A percentile compares a stretch with the other conserved stretches of the same genome.
phyloP scores from a whole-genome alignment of 1,284 basidiomycete genomes.

The Wallemia mellicola region DNA sequence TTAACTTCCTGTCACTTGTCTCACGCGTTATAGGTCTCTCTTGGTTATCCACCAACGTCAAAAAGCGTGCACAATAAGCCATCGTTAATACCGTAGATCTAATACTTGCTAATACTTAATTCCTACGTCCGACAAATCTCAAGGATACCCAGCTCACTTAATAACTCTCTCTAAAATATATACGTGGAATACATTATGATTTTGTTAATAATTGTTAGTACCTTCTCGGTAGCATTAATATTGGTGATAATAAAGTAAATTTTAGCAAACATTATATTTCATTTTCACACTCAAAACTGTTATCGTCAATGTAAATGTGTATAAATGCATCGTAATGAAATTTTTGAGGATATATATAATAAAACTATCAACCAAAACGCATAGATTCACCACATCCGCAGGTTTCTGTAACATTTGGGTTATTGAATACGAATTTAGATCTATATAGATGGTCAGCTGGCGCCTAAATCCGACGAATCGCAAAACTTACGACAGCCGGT shows the following conservation, averaged over 20 bases:
- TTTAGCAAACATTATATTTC: too few relatives aligned
- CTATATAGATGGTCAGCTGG: not conserved
- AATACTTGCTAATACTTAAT: too few relatives aligned
- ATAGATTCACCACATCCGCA: not conserved
- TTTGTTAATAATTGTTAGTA: too few relatives aligned
- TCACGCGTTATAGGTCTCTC: constrained; percentile 26
- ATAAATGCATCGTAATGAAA: not conserved
- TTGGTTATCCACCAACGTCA: constrained; percentile 87
- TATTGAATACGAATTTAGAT: not conserved
- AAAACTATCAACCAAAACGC: not conserved
- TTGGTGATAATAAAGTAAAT: too few relatives aligned
- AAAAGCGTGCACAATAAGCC: constrained; percentile 15
- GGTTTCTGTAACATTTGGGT: not conserved
- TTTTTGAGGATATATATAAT: not conserved
- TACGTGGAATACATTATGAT: too few relatives aligned
- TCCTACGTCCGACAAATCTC: too few relatives aligned
- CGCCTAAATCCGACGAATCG: not conserved
- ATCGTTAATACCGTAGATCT: too few relatives aligned
- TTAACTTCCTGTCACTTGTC: not conserved
- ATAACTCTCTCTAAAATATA: too few relatives aligned
- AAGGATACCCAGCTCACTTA: too few relatives aligned
- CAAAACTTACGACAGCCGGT: constrained; percentile 35
- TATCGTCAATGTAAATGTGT: not conserved
- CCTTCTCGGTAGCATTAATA: too few relatives aligned
- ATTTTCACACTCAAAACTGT: too few relatives aligned